Evolutionary conservation across 2,329 filamentous ascomycete species (phyloP).

Genomic region (Huntiella omanensis): DNA sequence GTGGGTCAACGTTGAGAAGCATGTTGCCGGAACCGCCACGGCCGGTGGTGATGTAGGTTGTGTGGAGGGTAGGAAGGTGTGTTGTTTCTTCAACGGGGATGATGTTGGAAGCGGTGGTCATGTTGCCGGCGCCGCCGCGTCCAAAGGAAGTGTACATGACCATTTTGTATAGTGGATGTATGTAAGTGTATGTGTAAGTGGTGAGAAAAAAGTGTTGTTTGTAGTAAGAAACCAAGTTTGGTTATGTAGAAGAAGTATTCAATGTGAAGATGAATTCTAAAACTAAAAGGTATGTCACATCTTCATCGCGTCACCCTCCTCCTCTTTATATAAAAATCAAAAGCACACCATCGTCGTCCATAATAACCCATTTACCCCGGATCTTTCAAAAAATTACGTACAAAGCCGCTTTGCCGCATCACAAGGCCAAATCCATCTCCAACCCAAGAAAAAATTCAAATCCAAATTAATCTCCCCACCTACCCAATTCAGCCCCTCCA

Average conservation of each 20-base stretch:
- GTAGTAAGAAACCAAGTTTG: no score
- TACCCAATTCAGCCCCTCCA: no score
- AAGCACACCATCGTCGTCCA: background rate
- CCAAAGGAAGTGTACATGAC: conserved; percentile 40
- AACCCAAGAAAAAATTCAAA: no score
- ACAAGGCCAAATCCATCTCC: no score
- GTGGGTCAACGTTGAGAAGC: conserved; percentile 51
- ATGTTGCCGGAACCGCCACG: conserved; percentile 82
- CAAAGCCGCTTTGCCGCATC: no score
- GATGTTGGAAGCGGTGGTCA: conserved; percentile 29
- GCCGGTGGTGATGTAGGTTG: conserved; percentile 69
- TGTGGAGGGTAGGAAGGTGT: conserved; percentile 67
- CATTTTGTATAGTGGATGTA: conserved; percentile 3
- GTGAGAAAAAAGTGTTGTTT: no score
- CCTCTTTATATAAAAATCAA: background rate
- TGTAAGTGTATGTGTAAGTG: background rate
- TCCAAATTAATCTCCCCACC: no score
- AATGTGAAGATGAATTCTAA: no score
- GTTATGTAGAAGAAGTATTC: no score
- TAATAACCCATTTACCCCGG: background rate
- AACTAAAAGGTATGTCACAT: no score
- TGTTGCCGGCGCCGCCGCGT: conserved; percentile 64
- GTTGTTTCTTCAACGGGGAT: conserved; percentile 50
- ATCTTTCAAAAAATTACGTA: no score
- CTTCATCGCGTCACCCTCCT: background rate